Conservation (phyloP, 257 asterid genomes). For the Penstemon davidsonii region DNA sequence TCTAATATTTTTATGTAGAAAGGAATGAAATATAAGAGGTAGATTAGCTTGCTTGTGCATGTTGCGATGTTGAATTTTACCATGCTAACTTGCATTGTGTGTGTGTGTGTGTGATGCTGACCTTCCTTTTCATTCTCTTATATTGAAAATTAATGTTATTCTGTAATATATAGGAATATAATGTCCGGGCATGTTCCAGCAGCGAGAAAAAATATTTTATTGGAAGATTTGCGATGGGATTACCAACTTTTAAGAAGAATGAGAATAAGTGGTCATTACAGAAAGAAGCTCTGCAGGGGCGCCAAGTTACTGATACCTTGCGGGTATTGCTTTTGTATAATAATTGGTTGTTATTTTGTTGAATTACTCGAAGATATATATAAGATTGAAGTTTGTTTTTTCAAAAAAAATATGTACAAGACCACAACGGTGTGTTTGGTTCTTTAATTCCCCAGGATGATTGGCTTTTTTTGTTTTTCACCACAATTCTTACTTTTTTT, state of each 20-base stretch:
- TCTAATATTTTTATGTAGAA: no score
- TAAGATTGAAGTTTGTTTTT: neutral
- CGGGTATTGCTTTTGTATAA: slow-evolving; percentile 54
- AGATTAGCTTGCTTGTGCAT: neutral
- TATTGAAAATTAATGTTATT: slow-evolving; percentile 17
- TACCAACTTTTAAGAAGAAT: slow-evolving; percentile 78
- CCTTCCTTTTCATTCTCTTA: neutral
- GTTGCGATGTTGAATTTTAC: neutral
- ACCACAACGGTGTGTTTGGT: neutral
- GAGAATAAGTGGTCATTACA: slow-evolving; percentile 91
- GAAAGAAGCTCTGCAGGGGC: slow-evolving; percentile 94
- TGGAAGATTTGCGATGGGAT: slow-evolving; percentile 84
- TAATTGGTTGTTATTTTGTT: slow-evolving; percentile 17
- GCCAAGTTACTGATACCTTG: slow-evolving; percentile 81
- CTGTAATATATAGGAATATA: slow-evolving; percentile 64
- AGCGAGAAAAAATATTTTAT: slow-evolving; percentile 81
- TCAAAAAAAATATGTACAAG: neutral
- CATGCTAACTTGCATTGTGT: neutral
- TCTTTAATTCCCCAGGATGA: slow-evolving; percentile 15
- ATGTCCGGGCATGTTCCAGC: slow-evolving; percentile 78
- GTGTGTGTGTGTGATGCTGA: slow-evolving; percentile 1
- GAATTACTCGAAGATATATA: neutral
- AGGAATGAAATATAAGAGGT: neutral
- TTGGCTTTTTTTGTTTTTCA: slow-evolving; percentile 16
- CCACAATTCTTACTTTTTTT: slow-evolving; percentile 7